phyloP scores from a whole-genome alignment of 225 moss, liverwort and hornwort genomes.

The Bryum argenteum region DNA sequence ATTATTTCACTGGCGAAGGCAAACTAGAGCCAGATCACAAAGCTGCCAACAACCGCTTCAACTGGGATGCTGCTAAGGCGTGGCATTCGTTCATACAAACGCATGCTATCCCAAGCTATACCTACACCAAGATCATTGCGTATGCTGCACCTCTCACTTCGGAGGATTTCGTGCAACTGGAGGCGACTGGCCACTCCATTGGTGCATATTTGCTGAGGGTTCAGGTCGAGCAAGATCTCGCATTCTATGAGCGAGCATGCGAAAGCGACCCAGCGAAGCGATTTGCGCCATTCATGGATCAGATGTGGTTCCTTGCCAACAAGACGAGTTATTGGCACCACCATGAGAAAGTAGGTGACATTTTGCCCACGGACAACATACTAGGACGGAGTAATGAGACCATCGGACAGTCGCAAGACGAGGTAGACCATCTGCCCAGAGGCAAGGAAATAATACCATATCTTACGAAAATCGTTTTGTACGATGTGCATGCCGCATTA shows the following conservation, averaged over 20 bases:
- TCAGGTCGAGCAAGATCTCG: slow-evolving; percentile 2
- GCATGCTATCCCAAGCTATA: background rate
- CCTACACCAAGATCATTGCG: background rate
- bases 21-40: background rate
- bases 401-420: too few relatives aligned
- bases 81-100: background rate
- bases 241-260: background rate
- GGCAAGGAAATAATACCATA: background rate
- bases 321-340: slow-evolving; percentile 13
- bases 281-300: background rate
- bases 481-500: slow-evolving; percentile 13
- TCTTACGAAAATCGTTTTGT: slow-evolving; percentile 11
- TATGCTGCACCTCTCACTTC: background rate
- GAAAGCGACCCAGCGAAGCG: background rate
- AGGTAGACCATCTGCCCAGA: background rate
- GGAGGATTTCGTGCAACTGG: background rate
- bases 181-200: background rate
- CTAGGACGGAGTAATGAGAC: too few relatives aligned
- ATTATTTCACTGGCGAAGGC: background rate
- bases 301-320: background rate
- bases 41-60: slow-evolving; percentile 15
- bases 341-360: too few relatives aligned
- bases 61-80: background rate
- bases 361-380: too few relatives aligned
- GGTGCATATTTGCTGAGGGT: background rate